phyloP scores from a whole-genome alignment of 108 stramenopile genomes.

The Cyclostephanos tholiformis region DNA sequence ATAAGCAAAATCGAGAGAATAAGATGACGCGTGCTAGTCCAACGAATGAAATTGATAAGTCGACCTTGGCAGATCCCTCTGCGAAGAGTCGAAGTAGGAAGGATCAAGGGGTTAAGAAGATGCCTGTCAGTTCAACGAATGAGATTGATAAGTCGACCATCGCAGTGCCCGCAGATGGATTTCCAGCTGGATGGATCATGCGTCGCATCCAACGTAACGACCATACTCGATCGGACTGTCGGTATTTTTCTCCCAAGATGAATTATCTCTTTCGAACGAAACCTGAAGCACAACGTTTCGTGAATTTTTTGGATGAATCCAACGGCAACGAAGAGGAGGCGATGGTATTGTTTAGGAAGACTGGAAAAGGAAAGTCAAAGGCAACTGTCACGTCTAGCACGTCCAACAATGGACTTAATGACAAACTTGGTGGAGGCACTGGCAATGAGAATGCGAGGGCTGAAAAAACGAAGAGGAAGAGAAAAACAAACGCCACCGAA shows the following conservation, averaged over 20 bases:
- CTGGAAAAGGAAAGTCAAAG: neutral
- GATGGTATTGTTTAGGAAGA: neutral
- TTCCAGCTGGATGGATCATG: conserved; percentile 8
- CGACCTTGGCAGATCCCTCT: neutral
- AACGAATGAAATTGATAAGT: neutral
- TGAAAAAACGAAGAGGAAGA: conserved; percentile 1
- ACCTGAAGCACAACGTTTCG: neutral
- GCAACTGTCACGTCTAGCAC: neutral
- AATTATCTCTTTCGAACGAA: conserved; percentile 7
- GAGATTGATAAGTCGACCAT: neutral
- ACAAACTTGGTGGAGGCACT: neutral
- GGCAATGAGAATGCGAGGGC: neutral
- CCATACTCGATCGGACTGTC: neutral
- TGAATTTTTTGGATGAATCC: neutral
- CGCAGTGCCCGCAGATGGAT: neutral
- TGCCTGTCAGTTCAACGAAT: neutral
- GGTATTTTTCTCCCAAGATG: neutral
- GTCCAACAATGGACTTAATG: neutral
- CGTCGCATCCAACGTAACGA: neutral
- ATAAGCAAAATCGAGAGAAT: neutral
- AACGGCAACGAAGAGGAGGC: conserved; percentile 8
- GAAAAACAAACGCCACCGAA: conserved; percentile 1
- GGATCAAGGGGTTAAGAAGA: neutral
- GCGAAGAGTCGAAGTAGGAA: neutral
- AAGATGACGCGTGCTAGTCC: neutral